Base-by-base conservation (phyloP, 352 stramenopile genomes). In the Phytophthora palmivora region DNA sequence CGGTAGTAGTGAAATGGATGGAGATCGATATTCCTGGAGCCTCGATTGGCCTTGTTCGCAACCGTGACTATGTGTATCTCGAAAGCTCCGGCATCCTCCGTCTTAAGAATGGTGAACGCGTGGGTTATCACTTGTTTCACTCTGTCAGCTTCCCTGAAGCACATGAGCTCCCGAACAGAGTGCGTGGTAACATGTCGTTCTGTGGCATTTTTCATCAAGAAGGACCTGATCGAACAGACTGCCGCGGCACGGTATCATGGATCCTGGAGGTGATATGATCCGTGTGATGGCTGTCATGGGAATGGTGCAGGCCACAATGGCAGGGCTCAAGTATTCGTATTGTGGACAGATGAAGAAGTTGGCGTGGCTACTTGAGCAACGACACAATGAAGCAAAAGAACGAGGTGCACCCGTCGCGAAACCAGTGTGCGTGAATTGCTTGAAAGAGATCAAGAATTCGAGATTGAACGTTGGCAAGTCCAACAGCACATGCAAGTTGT, bases 31-130 rank as follows among this genome's bases (percentile, higher is more conserved):
- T 71, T 21, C 24, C 64, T 64, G 2, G 38, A 74, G 5, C 61
- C 18, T 21, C 51, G 3, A 72, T 64, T 0, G 66, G 15, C 4
- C 16, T 84, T n/a, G 62, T 83, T 15, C 76, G 79, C 49, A 74
- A 79, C 48, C 71, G 77, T 9, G 77, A 86, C 49, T 78, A 71
- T 30, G 44, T 86, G 15, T 79, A 78, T n/a, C n/a, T n/a, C n/a
- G n/a, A n/a, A n/a, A n/a, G n/a, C n/a, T n/a, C n/a, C n/a, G n/a
- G n/a, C n/a, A n/a, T n/a, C n/a, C n/a, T n/a, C n/a, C n/a, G n/a
- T n/a, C n/a, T n/a, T n/a, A n/a, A n/a, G n/a, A 67, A 26, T 6
- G 73, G 70, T 5, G 76, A 80, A 22, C 59, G 74, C 1, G 33
- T 85, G 0, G 76, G 76, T 5, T 85, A 69, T 49, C 76, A 85